Evolutionary conservation across 148 eudicot species (phyloP).

Genomic region (Silene uniflora): DNA sequence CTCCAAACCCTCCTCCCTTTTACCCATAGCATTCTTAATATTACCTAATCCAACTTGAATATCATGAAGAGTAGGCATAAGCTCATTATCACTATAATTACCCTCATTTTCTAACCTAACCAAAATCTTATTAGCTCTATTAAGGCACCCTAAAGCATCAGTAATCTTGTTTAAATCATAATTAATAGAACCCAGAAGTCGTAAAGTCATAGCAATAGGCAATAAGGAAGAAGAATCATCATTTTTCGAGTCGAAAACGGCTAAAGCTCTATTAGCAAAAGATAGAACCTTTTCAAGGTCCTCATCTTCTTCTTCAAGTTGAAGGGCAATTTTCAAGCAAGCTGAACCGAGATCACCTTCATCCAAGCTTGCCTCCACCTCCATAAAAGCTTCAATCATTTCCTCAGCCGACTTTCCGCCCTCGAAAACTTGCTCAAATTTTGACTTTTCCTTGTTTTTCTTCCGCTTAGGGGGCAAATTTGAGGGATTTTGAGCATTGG

Average conservation of each 20-base stretch:
- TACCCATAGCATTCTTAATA: constrained; percentile 79
- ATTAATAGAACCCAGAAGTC: constrained; percentile 72
- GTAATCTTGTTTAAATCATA: constrained; percentile 57
- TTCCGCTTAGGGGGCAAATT: constrained; percentile 60
- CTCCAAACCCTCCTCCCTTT: constrained; percentile 82
- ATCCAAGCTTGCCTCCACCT: constrained; percentile 62
- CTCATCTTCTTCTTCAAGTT: constrained; percentile 84
- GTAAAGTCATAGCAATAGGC: constrained; percentile 84
- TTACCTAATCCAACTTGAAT: constrained; percentile 75
- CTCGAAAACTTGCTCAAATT: constrained; percentile 73
- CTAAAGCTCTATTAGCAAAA: constrained; percentile 75
- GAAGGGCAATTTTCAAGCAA: constrained; percentile 70
- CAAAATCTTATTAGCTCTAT: constrained; percentile 70
- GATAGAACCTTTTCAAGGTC: constrained; percentile 57
- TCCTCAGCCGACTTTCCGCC: constrained; percentile 60
- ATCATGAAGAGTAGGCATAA: constrained; percentile 66
- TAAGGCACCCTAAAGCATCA: constrained; percentile 82
- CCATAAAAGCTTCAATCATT: constrained; percentile 66
- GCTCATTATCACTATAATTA: constrained; percentile 32
- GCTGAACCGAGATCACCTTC: constrained; percentile 76
- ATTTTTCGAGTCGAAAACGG: constrained; percentile 38
- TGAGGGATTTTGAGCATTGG: constrained; percentile 38
- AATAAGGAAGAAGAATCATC: constrained; percentile 27
- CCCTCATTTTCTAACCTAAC: constrained; percentile 47
- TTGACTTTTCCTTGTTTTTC: constrained; percentile 49